phyloP scores from a whole-genome alignment of 2,329 filamentous ascomycete genomes.

The Paramyrothecium sp. region DNA sequence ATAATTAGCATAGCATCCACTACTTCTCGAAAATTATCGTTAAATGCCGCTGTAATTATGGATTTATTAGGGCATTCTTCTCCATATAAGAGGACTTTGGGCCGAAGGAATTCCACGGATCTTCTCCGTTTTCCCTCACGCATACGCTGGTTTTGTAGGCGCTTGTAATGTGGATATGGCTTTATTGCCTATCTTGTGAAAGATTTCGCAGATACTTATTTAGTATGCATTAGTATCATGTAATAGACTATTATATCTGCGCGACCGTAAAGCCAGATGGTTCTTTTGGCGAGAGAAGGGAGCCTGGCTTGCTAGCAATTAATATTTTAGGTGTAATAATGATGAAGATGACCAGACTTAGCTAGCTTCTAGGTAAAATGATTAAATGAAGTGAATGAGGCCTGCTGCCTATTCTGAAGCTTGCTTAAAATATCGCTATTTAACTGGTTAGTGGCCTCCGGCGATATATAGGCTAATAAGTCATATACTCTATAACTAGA shows the following conservation, averaged over 20 bases:
- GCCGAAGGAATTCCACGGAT: neutral
- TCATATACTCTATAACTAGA: neutral
- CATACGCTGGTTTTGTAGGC: neutral
- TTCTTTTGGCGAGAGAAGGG: conserved; percentile 4
- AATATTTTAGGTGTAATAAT: conserved; percentile 3
- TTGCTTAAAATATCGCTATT: neutral
- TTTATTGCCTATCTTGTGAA: neutral
- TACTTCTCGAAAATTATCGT: neutral
- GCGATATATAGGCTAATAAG: neutral
- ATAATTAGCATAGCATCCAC: conserved; percentile 3
- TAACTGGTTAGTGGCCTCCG: neutral
- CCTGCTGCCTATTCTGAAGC: neutral
- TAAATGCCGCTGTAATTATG: neutral
- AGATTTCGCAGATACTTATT: neutral
- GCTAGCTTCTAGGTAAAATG: neutral
- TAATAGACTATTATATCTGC: conserved; percentile 3
- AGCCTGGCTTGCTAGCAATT: conserved; percentile 3
- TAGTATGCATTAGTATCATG: neutral
- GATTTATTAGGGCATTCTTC: conserved; percentile 1
- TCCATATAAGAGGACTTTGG: conserved; percentile 3
- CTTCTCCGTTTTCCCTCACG: neutral
- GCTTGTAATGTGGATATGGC: neutral
- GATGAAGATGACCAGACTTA: neutral
- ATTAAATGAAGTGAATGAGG: neutral
- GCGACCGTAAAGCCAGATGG: conserved; percentile 3